Base-by-base conservation (phyloP, 306 rosid species). In the Lablab purpureus region DNA sequence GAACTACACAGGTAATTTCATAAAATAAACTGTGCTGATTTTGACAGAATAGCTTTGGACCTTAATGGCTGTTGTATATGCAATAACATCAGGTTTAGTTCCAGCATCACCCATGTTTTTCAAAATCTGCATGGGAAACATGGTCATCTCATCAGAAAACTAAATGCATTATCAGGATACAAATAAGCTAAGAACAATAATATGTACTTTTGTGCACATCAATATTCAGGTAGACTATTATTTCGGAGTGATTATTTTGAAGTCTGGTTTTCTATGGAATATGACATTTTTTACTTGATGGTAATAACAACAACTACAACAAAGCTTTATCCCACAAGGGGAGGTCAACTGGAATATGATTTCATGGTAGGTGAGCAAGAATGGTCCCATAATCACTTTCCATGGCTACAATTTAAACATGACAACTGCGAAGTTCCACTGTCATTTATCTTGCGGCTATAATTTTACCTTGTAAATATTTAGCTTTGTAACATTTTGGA, bases 21-120 rank as follows among this genome's bases (percentile, higher is more conserved):
- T 63, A 75, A 82, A 74, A 27, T 75, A 67, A 78, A 73, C 19
- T 79, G 56, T 59, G 75, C 69, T 58, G 56, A 82, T 63, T 28
- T 58, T 47, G 49, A 73, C 77, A 71, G 80, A 51, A 79, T 74
- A 77, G 76, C 34, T 82, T 40, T 55, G 54, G 65, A 95, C 99
- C 97, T 95, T 95, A 79, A 92, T 92, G 77, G 96, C 94, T 10
- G 92, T 87, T 32, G 98, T 92, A 81, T 90, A 95, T 34, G 99
- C 83, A 78, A 95, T 74, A 83, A 92, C 99, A 81, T 92, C 98
- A 63, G 97, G 96, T 84, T 90, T 89, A 52, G 90, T 75, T 72
- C 97, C 93, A 84, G 87, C 87, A 74, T 81, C 91, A 69, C 77
- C 83, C 96, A 92, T 95, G 54, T 67, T 83, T 74, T 71, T 87